Evolutionary conservation across 1,284 basidiomycete species (phyloP), one percentile per base, ranked within the genome.

Genomic region (Coniferiporia weirii): DNA sequence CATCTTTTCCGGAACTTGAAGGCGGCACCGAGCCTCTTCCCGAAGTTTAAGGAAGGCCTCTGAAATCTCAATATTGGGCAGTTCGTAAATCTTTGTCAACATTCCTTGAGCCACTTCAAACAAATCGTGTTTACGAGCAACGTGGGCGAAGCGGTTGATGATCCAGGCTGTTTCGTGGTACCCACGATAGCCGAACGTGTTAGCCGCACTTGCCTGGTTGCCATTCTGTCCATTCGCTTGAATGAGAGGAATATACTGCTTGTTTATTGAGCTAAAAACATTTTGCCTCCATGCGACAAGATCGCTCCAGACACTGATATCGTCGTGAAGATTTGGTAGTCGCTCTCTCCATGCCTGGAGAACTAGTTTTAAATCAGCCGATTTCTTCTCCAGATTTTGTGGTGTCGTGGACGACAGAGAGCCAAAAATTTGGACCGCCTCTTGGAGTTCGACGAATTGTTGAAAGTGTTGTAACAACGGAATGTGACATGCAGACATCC

Each of bases 141-240:
- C 95, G 71, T 99, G 97, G n/a, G 98, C 98, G 70, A 99, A 99
- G 8, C 97, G 89, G 72, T 99, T 99, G 79, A 99, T 98, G 72
- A 98, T 99, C 98, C 97, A 99, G 3, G 97, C 97, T 0, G 95
- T 99, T 79, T 99, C 97, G 70, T 99, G 98, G 72, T 94, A 99
- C n/a, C 97, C 98, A 57, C 98, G 84, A 73, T 95, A 99, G 4
- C 96, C 97, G 69, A 88, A 93, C 1, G 95, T 98, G 62, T 87
- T 92, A 45, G 83, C 75, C 62, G 82, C 89, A 48, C 77, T 82
- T 6, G 81, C 71, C 4, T 74, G 75, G 32, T 78, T 78, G 22
- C 75, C 75, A 17, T 75, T 73, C 66, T 83, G 83, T 40, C 69
- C 69, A 60, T 77, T 78, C 12, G 75, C 75, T 3, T 73, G 77